phyloP scores from a whole-genome alignment of 495 filamentous ascomycete genomes.

The Penicillium verhagenii region DNA sequence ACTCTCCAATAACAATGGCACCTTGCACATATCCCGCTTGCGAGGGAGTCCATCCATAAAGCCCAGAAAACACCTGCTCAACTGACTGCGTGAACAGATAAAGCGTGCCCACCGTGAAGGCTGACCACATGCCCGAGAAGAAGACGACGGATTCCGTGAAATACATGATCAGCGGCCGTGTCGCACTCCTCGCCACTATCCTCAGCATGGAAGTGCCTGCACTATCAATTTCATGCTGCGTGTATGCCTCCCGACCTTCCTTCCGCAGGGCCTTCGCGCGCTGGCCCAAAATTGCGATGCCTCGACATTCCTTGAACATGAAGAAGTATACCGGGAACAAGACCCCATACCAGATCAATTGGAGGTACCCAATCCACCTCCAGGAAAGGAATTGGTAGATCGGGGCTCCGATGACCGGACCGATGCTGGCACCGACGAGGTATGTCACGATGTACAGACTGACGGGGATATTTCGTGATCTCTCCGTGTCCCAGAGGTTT shows the following conservation, averaged over 20 bases:
- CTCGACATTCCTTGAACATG: constrained; percentile 43
- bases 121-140: constrained; percentile 48
- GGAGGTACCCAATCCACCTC: constrained; percentile 52
- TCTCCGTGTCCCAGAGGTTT: constrained; percentile 46
- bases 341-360: constrained; percentile 45
- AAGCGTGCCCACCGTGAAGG: constrained; percentile 51
- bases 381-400: constrained; percentile 41
- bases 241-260: constrained; percentile 31
- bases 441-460: constrained; percentile 45
- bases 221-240: constrained; percentile 36
- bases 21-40: constrained; percentile 38
- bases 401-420: constrained; percentile 46
- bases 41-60: constrained; percentile 33
- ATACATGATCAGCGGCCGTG: constrained; percentile 46
- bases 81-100: constrained; percentile 51
- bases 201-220: constrained; percentile 19
- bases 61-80: constrained; percentile 36
- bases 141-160: constrained; percentile 55
- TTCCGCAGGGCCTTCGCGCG: constrained; percentile 34
- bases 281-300: constrained; percentile 35
- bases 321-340: constrained; percentile 40
- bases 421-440: constrained; percentile 44
- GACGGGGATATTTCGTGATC: constrained; percentile 42
- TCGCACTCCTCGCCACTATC: constrained; percentile 27
- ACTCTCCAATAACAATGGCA: constrained; percentile 39